Evolutionary conservation across 345 rosid genomes (phyloP), one percentile per base, ranked within the genome.

Genomic region (Hibiscus trionum): DNA sequence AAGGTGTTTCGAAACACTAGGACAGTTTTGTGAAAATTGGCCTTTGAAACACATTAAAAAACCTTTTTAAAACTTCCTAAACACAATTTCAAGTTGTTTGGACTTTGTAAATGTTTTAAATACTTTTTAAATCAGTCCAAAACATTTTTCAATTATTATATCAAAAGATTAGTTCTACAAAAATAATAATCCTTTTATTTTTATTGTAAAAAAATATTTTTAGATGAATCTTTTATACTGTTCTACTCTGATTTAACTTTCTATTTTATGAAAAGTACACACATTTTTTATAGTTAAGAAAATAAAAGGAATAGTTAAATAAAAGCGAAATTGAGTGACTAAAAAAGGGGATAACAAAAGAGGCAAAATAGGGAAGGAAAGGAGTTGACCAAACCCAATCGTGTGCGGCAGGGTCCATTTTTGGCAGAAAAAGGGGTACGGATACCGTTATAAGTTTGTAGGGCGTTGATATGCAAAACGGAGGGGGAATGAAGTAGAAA

Each of bases 381-480:
- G 31, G n/a, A 15, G 50, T 63, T 73, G 72, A 73, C 53, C 17
- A 24, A 42, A 21, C 1, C 35, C 11, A 44, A 64, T 0, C 4
- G 33, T 24, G 33, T 24, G 33, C n/a, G 35, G 16, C 29, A 14
- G 39, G 26, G 79, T 77, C 73, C 16, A 56, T 53, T 71, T 59
- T 72, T 78, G 50, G 16, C 19, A n/a, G 31, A 62, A 73, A 73
- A 21, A 59, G 33, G 67, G 60, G 66, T 69, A 69, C 74, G 78
- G 69, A 73, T 14, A 27, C 76, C 77, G 84, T 73, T 70, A 42
- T n/a, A 11, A 33, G 62, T 39, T 63, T 53, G 6, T 35, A 4
- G 3, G 66, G 50, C 4, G 37, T 2, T 6, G 37, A 59, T 5
- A 1, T 4, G 21, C 31, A 6, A 35, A 35, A 35, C 39, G 5